Evolutionary conservation across 2,329 filamentous ascomycete genomes (phyloP), one percentile per base, ranked within the genome.

Genomic region (Colletotrichum eleusines): DNA sequence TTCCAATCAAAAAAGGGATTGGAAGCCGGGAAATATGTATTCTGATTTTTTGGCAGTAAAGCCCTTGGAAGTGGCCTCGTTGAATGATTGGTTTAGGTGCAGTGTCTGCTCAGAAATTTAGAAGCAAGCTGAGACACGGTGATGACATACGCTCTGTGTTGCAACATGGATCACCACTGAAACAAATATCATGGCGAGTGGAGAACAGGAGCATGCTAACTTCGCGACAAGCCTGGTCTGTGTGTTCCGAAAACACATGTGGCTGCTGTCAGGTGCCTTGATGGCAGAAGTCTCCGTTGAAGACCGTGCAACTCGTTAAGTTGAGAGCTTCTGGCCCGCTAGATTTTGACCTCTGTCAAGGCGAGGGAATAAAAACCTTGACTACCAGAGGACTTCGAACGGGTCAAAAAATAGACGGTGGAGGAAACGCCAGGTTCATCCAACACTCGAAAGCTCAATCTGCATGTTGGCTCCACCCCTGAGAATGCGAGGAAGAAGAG

Each of bases 341-440:
- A 20, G 35, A 23, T 33, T 11, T 33, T 44, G 60, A 33, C 60
- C 60, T 28, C 23, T 63, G 50, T 35, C 26, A 58, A 48, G 26
- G 58, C 44, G 9, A 44, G 35, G 11, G 8, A 35, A 33, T 33
- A 28, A 51, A n/a, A 58, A 26, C 28, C n/a, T 64, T 28, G 33
- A 23, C 11, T 5, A 18, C 40, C 8, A 18, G 28, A 28, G 38
- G 26, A 6, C 26, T 23, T 9, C 12, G 20, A 23, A n/a, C 18
- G 23, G n/a, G 31, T 16, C 44, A 58, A 53, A 42, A 38, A 42
- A 53, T 48, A 38, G 23, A 33, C 38, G 28, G 40, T 28, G 51
- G 42, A 20, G 42, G 23, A 51, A 59, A 63, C 46, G 11, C 48
- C n/a, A 63, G 26, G 68, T 71, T 71, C 64, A 53, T 71, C 68